A percentile compares a stretch with the other conserved stretches of the same genome.
Evolutionary conservation across 257 asterid genomes (phyloP).

Genomic region (Paulownia fortunei): DNA sequence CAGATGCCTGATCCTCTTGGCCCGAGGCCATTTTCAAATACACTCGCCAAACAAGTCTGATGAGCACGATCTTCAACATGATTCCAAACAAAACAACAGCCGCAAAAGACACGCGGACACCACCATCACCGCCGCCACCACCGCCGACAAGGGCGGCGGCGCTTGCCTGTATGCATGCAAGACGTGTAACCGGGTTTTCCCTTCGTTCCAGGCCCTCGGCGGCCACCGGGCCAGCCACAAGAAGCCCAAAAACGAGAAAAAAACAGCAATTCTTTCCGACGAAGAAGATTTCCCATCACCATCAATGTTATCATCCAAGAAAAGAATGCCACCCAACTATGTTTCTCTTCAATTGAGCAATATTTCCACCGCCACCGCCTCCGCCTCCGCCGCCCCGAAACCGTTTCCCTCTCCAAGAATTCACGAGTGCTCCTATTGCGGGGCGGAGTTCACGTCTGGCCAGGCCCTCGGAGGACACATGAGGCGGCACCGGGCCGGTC

Average conservation of each 20-base stretch:
- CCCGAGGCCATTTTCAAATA: constrained; percentile 39
- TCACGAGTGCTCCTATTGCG: constrained; percentile 49
- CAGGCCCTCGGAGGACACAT: constrained; percentile 61
- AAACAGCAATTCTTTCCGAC: not conserved
- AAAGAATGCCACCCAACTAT: constrained; percentile 36
- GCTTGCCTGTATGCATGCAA: constrained; percentile 53
- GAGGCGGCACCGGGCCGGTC: constrained; percentile 49
- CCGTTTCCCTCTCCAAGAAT: constrained; percentile 36
- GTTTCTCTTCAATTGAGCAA: constrained; percentile 43
- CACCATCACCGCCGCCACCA: not conserved
- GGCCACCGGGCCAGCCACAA: constrained; percentile 76
- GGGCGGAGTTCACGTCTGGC: constrained; percentile 50
- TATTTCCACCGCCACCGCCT: constrained; percentile 37
- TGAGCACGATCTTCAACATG: not conserved
- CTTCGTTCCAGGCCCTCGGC: constrained; percentile 68
- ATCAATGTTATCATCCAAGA: constrained; percentile 25
- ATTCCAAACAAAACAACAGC: not conserved
- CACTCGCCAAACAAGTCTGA: not conserved
- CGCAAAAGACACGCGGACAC: not conserved
- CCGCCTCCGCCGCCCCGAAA: constrained; percentile 9
- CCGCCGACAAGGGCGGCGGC: not conserved
- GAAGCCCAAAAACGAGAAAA: constrained; percentile 47
- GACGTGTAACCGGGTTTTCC: constrained; percentile 58
- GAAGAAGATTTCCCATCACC: constrained; percentile 45
- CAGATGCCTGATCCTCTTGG: constrained; percentile 48